These are phyloP conservation scores for Raffaelea arxii DNA, from an alignment of 2,329 filamentous ascomycete genomes.

Conservation along the genomic window DNA sequence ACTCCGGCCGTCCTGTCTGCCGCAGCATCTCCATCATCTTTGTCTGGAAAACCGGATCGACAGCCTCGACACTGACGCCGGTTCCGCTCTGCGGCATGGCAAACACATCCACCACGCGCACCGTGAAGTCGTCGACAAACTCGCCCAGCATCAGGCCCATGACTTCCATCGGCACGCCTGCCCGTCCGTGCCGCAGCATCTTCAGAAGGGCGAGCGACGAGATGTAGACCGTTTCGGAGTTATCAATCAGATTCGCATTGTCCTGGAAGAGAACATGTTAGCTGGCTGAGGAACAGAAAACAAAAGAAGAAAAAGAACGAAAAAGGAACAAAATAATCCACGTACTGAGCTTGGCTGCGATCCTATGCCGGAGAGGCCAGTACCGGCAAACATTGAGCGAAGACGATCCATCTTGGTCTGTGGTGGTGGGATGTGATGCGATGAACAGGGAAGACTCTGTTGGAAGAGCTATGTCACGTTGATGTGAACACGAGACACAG, in stretches of 20 bases:
- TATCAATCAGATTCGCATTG: slow-evolving; percentile 86
- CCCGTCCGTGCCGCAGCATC: slow-evolving; percentile 95
- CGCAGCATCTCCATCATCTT: slow-evolving; percentile 99
- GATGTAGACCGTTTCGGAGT: slow-evolving; percentile 98
- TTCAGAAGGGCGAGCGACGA: slow-evolving; percentile 94
- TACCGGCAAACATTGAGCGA: slow-evolving; percentile 75
- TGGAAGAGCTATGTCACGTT: too few species aligned
- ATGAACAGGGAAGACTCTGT: slow-evolving; percentile 7
- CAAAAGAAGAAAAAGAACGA: too few species aligned
- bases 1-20: slow-evolving; percentile 95
- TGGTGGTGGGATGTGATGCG: not conserved
- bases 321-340: slow-evolving; percentile 6
- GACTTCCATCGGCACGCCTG: slow-evolving; percentile 98
- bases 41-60: slow-evolving; percentile 97
- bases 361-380: slow-evolving; percentile 57
- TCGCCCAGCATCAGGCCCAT: slow-evolving; percentile 99
- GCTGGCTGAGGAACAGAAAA: slow-evolving; percentile 1
- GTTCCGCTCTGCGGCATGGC: slow-evolving; percentile 99
- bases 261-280: slow-evolving; percentile 44
- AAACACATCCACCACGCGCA: slow-evolving; percentile 96
- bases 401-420: slow-evolving; percentile 70
- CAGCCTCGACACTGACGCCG: slow-evolving; percentile 94
- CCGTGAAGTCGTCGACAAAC: slow-evolving; percentile 98
- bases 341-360: slow-evolving; percentile 52
- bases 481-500: too few species aligned